Evolutionary conservation across 345 rosid genomes (phyloP).

Genomic region (Rhizophora mangle): DNA sequence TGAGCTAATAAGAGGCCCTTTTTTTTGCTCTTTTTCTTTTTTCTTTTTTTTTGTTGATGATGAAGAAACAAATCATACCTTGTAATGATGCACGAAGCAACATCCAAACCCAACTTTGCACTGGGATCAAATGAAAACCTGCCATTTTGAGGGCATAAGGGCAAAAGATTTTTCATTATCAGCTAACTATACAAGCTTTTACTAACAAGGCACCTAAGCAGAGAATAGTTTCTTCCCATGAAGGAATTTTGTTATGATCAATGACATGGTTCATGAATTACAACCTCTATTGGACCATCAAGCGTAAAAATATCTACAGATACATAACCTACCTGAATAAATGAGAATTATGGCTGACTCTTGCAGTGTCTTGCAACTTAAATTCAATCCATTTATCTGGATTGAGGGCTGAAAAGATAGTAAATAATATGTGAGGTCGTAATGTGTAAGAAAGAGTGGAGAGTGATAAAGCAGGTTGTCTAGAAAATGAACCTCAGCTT

Average conservation of each 20-base stretch:
- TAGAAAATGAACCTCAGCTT: neutral
- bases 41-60: neutral
- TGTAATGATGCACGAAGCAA: slow-evolving; percentile 88
- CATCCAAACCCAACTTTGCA: slow-evolving; percentile 70
- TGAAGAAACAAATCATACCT: slow-evolving; percentile 42
- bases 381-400: slow-evolving; percentile 93
- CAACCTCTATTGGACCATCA: neutral
- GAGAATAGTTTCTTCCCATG: neutral
- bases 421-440: slow-evolving; percentile 7
- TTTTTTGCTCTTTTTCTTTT: too few species aligned
- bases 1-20: too few species aligned
- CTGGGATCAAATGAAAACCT: slow-evolving; percentile 91
- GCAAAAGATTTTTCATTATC: slow-evolving; percentile 11
- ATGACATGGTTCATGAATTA: neutral
- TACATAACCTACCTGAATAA: slow-evolving; percentile 61
- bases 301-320: neutral
- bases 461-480: neutral
- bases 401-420: slow-evolving; percentile 57
- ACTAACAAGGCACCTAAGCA: too few species aligned
- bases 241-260: slow-evolving; percentile 1
- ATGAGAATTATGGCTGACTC: slow-evolving; percentile 87
- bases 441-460: neutral
- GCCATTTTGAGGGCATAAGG: slow-evolving; percentile 24
- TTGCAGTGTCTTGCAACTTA: slow-evolving; percentile 88
- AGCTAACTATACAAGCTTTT: neutral